These are phyloP conservation scores for Globisporangium spiculum DNA, from an alignment of 352 stramenopile species.

Conservation along the genomic window DNA sequence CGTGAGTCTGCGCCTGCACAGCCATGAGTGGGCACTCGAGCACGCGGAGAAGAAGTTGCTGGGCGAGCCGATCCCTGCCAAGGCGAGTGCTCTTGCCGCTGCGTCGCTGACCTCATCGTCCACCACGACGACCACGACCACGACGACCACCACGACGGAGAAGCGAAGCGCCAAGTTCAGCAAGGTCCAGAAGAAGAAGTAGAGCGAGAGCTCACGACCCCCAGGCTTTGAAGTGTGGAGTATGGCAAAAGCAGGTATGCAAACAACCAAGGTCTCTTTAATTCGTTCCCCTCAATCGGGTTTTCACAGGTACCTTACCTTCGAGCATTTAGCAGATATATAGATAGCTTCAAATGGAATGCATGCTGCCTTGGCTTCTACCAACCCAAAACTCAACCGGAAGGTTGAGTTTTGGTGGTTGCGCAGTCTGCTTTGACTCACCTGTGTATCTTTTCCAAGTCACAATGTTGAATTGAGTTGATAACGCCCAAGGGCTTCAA, in stretches of 20 bases:
- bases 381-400: too few species aligned
- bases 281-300: neutral
- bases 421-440: too few species aligned
- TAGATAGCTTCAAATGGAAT: neutral
- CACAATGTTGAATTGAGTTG: too few species aligned
- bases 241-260: neutral
- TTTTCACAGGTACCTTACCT: neutral
- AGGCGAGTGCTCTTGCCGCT: constrained; percentile 17
- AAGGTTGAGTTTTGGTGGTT: too few species aligned
- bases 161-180: constrained; percentile 71
- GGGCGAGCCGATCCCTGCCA: constrained; percentile 61
- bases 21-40: constrained; percentile 79
- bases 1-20: constrained; percentile 79
- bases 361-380: neutral
- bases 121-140: constrained; percentile 20
- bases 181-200: constrained; percentile 68
- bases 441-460: too few species aligned
- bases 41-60: constrained; percentile 83
- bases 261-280: neutral
- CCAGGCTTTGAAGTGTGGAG: neutral
- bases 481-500: too few species aligned
- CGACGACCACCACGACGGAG: constrained; percentile 26
- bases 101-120: constrained; percentile 18
- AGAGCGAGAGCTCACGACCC: neutral
- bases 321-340: neutral